Evolutionary conservation across 768 basidiomycete genomes (phyloP), one percentile per base, ranked within the genome.

Genomic region (Calocybe gangraenosa): DNA sequence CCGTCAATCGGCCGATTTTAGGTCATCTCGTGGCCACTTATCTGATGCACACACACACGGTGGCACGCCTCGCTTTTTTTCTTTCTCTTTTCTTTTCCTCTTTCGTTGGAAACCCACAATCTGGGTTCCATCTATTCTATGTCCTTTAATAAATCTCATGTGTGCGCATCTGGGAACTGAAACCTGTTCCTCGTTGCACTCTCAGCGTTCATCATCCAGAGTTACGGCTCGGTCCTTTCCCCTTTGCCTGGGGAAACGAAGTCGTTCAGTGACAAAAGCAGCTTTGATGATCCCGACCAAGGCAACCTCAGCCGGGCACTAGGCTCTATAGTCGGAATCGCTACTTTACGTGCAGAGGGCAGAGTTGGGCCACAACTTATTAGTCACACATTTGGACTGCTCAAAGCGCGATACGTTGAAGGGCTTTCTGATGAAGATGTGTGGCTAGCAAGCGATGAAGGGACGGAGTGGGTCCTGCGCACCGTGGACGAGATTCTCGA

Each of bases 351-450:
- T 47, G 82, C 92, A 21, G 90, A 93, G 58, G 82, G 78, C 21
- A 73, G 84, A 37, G 92, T 94, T 50, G 89, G 81, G 18, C 89
- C 92, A 6, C 92, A 95, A 63, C 73, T 95, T 47, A 84, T 71
- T 9, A 92, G 89, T 62, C 92, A 95, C 62, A 84, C 87, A 39
- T 92, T 90, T 64, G 92, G 92, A 10, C 75, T 95, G 54, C 81
- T 92, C 59, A 95, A 93, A 65, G 87, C 89, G 17, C 83, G 85
- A 44, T 58, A 75, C 38, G 69, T 71, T 37, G 74, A 77, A 42
- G 73, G 75, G 28, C 70, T 79, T 52, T 81, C 67, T 53, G 75
- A 77, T 54, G 87, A 86, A 63, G 89, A 91, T 61, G 71, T 66
- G 47, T 94, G 85, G 84, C 76, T 94, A 32, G 73, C 86, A 18